These are phyloP conservation scores for Suillus discolor DNA, from an alignment of 768 basidiomycete species.

Conservation along the genomic window DNA sequence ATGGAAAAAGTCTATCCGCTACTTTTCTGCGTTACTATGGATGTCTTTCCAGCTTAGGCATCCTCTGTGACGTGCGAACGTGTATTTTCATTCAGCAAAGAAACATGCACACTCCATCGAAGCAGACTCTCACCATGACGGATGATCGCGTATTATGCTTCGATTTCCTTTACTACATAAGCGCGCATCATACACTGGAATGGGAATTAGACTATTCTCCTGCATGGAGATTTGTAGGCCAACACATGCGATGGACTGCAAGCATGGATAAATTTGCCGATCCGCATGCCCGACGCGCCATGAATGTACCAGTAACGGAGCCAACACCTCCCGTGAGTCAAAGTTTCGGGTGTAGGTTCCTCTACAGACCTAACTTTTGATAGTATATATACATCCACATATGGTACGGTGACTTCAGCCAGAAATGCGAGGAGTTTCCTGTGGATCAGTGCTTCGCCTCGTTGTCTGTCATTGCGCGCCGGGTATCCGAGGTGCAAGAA, in stretches of 20 bases:
- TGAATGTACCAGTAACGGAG: slow-evolving; percentile 38
- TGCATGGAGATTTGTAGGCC: slow-evolving; percentile 59
- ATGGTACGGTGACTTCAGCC: slow-evolving; percentile 55
- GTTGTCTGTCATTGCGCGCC: slow-evolving; percentile 48
- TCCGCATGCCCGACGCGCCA: slow-evolving; percentile 45
- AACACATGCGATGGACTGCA: slow-evolving; percentile 52
- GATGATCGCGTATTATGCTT: slow-evolving; percentile 29
- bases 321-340: slow-evolving; percentile 50
- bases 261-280: slow-evolving; percentile 44
- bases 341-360: background rate
- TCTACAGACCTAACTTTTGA: slow-evolving; percentile 3
- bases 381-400: slow-evolving; percentile 62
- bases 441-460: slow-evolving; percentile 54
- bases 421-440: slow-evolving; percentile 44
- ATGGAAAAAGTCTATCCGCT: no score
- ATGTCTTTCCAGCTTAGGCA: no score
- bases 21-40: no score
- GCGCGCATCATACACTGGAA: slow-evolving; percentile 52
- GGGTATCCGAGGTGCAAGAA: slow-evolving; percentile 55
- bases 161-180: slow-evolving; percentile 28
- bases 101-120: no score
- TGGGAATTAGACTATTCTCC: slow-evolving; percentile 59
- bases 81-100: no score
- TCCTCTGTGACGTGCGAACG: no score
- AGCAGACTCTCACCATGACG: background rate